Conservation (phyloP, 306 rosid species). For the Dalbergia cultrata region DNA sequence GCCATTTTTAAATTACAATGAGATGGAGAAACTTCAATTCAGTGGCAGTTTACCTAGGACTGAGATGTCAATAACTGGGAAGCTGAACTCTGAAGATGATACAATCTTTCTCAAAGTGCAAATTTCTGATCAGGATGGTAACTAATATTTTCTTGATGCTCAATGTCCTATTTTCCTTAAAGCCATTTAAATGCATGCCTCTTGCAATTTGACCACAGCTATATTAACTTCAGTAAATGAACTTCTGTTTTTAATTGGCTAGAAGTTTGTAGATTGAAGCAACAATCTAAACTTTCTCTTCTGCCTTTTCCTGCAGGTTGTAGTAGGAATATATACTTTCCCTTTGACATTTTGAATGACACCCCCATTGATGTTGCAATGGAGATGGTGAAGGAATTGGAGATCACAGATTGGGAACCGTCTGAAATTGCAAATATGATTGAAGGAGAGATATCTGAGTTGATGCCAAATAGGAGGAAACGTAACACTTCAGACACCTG, state of each 20-base stretch:
- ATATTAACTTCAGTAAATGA: not conserved
- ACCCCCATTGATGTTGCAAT: conserved; percentile 82
- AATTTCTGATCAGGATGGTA: conserved; percentile 76
- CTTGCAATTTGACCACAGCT: not conserved
- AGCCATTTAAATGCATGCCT: not conserved
- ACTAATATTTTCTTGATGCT: not conserved
- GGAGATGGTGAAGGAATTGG: conserved; percentile 96
- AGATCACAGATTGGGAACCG: conserved; percentile 84
- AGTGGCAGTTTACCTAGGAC: conserved; percentile 55
- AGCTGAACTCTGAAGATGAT: conserved; percentile 78
- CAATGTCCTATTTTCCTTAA: conserved; percentile 25
- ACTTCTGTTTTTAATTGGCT: conserved; percentile 1
- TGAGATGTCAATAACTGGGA: conserved; percentile 87
- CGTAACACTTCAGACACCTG: conserved; percentile 46
- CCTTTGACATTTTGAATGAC: conserved; percentile 77
- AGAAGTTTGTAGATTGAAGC: not conserved
- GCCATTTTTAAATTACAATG: conserved; percentile 75
- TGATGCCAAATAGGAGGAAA: conserved; percentile 68
- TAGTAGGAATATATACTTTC: conserved; percentile 78
- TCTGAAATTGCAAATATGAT: conserved; percentile 86
- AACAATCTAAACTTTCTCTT: conserved; percentile 3
- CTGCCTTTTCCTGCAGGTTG: conserved; percentile 62
- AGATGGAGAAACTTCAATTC: conserved; percentile 65
- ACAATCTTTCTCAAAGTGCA: conserved; percentile 85
- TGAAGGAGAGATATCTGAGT: conserved; percentile 74